Evolutionary conservation across 257 asterid genomes (phyloP).

Genomic region (Nicotiana knightiana): DNA sequence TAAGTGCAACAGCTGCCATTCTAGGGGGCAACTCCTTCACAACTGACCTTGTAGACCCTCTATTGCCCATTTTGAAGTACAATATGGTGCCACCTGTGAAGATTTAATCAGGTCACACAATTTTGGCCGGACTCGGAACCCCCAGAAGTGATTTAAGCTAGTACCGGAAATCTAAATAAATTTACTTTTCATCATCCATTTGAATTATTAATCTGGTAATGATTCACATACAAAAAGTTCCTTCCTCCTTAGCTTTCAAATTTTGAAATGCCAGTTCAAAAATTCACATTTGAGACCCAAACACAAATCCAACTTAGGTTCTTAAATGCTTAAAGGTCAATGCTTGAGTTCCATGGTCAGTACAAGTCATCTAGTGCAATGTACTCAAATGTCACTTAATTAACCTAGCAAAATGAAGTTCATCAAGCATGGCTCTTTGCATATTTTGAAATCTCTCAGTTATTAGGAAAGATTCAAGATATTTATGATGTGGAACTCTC

Average conservation of each 20-base stretch:
- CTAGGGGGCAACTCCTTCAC: conserved; percentile 93
- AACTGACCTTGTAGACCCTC: conserved; percentile 83
- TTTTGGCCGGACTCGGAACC: background rate
- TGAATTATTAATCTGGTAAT: background rate
- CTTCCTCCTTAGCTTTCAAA: background rate
- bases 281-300: background rate
- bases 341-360: background rate
- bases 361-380: background rate
- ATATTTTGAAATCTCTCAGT: background rate
- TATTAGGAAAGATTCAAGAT: background rate
- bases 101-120: conserved; percentile 15
- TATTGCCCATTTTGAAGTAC: conserved; percentile 98
- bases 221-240: background rate
- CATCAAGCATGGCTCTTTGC: background rate
- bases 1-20: conserved; percentile 52
- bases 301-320: background rate
- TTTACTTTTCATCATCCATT: background rate
- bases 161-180: background rate
- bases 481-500: background rate
- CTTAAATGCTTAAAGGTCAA: background rate
- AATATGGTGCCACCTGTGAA: conserved; percentile 88
- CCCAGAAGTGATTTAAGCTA: background rate
- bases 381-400: background rate
- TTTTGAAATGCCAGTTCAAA: background rate
- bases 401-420: background rate